Evolutionary conservation across 345 rosid genomes (phyloP).

Genomic region (Lenwebbia sp.): DNA sequence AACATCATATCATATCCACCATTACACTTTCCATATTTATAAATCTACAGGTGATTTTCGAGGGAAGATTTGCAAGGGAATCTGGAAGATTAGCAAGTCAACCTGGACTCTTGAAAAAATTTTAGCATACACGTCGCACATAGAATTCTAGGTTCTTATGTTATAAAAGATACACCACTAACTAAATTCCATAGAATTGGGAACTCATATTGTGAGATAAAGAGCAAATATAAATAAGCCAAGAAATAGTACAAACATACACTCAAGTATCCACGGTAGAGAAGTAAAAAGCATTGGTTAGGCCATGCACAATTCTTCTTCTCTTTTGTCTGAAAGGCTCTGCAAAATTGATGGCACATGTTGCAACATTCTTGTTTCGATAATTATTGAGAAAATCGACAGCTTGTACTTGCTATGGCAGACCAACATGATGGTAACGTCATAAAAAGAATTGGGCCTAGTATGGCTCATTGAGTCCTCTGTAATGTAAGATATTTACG

Average conservation of each 20-base stretch:
- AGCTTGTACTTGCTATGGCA: neutral
- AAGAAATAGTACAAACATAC: neutral
- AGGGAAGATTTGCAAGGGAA: neutral
- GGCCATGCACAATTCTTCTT: neutral
- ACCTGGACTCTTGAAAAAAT: neutral
- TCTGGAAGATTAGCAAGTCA: neutral
- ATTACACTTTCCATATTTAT: neutral
- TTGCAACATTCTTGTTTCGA: neutral
- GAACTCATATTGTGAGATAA: neutral
- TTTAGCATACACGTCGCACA: neutral
- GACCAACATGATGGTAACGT: neutral
- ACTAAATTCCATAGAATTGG: neutral
- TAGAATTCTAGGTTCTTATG: neutral
- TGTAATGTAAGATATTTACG: neutral
- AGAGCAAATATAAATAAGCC: neutral
- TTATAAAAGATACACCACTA: neutral
- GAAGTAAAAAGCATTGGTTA: neutral
- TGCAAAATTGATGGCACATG: neutral
- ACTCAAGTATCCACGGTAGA: neutral
- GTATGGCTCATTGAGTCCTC: neutral
- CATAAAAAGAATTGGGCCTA: neutral
- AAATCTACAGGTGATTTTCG: neutral
- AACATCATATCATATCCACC: neutral
- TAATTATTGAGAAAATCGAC: neutral
- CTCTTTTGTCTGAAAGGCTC: neutral